A percentile compares a stretch with the other conserved stretches of the same genome.
These are phyloP conservation scores for Fagopyrum tataricum DNA, from an alignment of 148 eudicot genomes.

Conservation along the genomic window DNA sequence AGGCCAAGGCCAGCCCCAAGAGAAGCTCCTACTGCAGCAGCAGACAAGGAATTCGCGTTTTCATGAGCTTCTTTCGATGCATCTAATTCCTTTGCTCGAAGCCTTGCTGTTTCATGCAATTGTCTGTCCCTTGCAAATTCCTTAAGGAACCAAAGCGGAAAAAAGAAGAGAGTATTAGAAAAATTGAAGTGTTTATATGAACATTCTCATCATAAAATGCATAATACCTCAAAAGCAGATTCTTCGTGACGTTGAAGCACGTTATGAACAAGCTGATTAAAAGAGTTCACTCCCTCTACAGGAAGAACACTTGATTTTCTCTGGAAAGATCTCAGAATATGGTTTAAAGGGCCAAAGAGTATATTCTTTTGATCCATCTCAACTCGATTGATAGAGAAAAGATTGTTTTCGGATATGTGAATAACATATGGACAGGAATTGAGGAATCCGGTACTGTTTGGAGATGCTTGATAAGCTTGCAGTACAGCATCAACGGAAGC, in stretches of 20 bases:
- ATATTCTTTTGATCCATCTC: slow-evolving; percentile 42
- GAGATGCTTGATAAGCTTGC: slow-evolving; percentile 86
- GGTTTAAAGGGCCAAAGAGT: slow-evolving; percentile 48
- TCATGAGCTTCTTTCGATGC: slow-evolving; percentile 44
- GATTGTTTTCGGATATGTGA: slow-evolving; percentile 53
- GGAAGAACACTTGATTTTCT: slow-evolving; percentile 74
- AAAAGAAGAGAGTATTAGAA: neutral
- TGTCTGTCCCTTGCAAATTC: slow-evolving; percentile 72
- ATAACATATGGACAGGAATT: slow-evolving; percentile 85
- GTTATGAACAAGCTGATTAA: slow-evolving; percentile 62
- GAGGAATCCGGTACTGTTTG: slow-evolving; percentile 57
- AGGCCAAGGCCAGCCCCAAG: slow-evolving; percentile 94
- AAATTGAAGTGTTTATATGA: neutral
- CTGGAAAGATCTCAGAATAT: slow-evolving; percentile 78
- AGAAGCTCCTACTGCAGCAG: slow-evolving; percentile 90
- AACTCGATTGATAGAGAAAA: slow-evolving; percentile 34
- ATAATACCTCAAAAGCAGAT: slow-evolving; percentile 63
- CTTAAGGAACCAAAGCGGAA: slow-evolving; percentile 23
- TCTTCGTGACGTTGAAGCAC: slow-evolving; percentile 75
- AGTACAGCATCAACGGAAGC: slow-evolving; percentile 59
- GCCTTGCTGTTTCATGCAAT: slow-evolving; percentile 46
- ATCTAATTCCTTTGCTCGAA: slow-evolving; percentile 37
- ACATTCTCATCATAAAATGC: neutral
- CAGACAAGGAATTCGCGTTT: slow-evolving; percentile 53
- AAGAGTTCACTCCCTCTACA: slow-evolving; percentile 73